Conservation (phyloP, 1,284 basidiomycete genomes). For the Peniophora sp. region DNA sequence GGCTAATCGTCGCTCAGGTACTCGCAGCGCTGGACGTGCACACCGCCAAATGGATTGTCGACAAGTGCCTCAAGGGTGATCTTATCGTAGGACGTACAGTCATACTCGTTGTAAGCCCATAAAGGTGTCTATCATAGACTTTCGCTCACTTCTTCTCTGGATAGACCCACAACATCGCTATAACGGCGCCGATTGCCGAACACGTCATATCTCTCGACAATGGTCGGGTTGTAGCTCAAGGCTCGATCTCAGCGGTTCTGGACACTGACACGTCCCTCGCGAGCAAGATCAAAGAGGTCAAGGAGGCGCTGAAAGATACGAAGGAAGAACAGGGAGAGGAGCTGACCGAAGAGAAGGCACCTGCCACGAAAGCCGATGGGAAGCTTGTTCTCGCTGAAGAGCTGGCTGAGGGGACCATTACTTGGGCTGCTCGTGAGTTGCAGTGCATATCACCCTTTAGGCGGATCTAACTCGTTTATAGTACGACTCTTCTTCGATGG, state of each 20-base stretch:
- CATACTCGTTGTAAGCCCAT: slow-evolving; percentile 59
- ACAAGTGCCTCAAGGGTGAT: slow-evolving; percentile 68
- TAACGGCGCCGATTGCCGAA: slow-evolving; percentile 52
- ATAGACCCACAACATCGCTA: slow-evolving; percentile 60
- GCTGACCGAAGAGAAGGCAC: slow-evolving; percentile 14
- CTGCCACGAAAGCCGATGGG: slow-evolving; percentile 24
- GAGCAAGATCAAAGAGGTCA: slow-evolving; percentile 29
- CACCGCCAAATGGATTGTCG: slow-evolving; percentile 70
- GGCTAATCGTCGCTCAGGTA: slow-evolving; percentile 18
- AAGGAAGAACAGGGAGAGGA: slow-evolving; percentile 31
- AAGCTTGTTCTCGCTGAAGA: slow-evolving; percentile 55
- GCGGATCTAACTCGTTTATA: no score
- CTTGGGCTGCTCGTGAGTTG: slow-evolving; percentile 32
- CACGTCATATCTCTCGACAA: slow-evolving; percentile 59
- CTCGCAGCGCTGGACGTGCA: slow-evolving; percentile 53
- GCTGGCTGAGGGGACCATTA: slow-evolving; percentile 46
- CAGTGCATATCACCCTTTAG: background rate
- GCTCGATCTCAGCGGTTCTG: slow-evolving; percentile 28
- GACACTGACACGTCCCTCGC: slow-evolving; percentile 45
- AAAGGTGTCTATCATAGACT: background rate
- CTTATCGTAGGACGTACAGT: slow-evolving; percentile 64
- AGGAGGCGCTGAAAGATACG: slow-evolving; percentile 19
- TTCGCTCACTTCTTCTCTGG: background rate
- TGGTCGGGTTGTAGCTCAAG: slow-evolving; percentile 25
- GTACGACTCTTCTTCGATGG: slow-evolving; percentile 21